A percentile compares a stretch with the other conserved stretches of the same genome.
These are phyloP conservation scores for Colletotrichum siamense DNA, from an alignment of 2,329 filamentous ascomycete genomes.

Conservation along the genomic window DNA sequence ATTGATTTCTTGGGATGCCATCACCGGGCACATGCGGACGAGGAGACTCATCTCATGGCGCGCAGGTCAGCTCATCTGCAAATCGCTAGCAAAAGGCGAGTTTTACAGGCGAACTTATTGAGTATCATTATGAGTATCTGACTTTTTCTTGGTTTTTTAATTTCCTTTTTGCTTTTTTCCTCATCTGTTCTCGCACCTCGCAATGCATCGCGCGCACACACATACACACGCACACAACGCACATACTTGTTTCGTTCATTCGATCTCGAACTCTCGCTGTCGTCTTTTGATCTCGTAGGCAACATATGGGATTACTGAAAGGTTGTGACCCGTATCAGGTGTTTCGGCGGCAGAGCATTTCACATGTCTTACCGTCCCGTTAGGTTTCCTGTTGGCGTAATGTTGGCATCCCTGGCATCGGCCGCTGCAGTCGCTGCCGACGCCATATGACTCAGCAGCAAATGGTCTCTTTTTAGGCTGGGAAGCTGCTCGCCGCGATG, in stretches of 20 bases:
- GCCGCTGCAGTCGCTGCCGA: constrained; percentile 36
- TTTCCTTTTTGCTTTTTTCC: neutral
- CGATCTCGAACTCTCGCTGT: neutral
- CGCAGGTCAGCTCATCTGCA: neutral
- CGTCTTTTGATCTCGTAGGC: neutral
- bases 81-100: neutral
- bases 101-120: neutral
- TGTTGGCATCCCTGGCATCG: constrained; percentile 24
- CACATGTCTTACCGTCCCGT: constrained; percentile 3
- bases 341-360: neutral
- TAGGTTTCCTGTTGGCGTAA: neutral
- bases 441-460: constrained; percentile 40
- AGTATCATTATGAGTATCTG: neutral
- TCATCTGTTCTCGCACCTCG: neutral
- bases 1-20: neutral
- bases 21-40: neutral
- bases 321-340: neutral
- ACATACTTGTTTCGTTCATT: neutral
- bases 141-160: neutral
- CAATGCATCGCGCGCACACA: neutral
- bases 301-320: neutral
- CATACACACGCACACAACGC: neutral
- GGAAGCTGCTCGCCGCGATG: constrained; percentile 17
- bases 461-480: constrained; percentile 24
- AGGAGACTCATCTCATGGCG: neutral